Evolutionary conservation across 257 asterid genomes (phyloP).

Genomic region (Thymus mandschuricus): DNA sequence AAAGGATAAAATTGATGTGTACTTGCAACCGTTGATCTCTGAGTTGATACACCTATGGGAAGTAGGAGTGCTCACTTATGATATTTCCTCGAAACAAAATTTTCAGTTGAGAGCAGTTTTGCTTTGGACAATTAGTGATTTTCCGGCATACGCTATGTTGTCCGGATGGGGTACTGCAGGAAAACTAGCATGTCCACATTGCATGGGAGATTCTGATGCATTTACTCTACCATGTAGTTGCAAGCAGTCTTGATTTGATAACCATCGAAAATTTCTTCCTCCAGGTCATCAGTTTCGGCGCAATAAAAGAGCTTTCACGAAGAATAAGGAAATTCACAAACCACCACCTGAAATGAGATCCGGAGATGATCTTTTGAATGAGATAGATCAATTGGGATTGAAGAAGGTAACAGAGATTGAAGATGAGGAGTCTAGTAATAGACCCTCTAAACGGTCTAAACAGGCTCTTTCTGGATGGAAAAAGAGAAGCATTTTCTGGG

Average conservation of each 20-base stretch:
- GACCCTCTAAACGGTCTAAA: neutral
- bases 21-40: no score
- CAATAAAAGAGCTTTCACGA: no score
- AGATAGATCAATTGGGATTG: neutral
- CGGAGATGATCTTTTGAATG: neutral
- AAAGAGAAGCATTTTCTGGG: neutral
- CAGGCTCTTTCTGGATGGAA: neutral
- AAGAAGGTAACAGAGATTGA: no score
- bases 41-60: no score
- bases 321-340: no score
- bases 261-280: neutral
- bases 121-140: conserved; percentile 1
- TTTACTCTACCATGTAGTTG: neutral
- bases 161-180: conserved; percentile 10
- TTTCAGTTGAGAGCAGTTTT: neutral
- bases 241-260: conserved; percentile 6
- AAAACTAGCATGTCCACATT: neutral
- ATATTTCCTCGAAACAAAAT: neutral
- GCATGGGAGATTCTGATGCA: neutral
- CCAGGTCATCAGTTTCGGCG: neutral
- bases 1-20: no score
- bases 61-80: neutral
- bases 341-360: neutral
- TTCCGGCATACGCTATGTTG: conserved; percentile 6
- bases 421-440: neutral